Conservation (phyloP, 441 rosid species). For the Metrosideros polymorpha region DNA sequence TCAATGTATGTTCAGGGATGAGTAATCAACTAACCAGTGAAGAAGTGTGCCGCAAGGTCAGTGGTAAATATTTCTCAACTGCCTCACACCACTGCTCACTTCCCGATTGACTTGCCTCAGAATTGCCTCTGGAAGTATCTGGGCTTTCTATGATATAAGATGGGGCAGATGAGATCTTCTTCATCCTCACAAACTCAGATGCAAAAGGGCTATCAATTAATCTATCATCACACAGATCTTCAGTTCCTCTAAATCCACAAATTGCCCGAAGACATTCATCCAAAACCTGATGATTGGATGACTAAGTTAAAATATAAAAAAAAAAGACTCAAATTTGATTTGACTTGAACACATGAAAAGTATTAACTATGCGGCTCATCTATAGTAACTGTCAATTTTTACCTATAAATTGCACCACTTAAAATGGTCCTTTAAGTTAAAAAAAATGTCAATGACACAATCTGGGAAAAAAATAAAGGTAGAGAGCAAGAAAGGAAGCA, state of each 20-base stretch:
- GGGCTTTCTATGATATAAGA: constrained; percentile 38
- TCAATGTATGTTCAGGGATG: neutral
- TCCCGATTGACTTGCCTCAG: constrained; percentile 33
- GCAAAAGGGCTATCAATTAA: constrained; percentile 63
- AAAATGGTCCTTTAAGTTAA: neutral
- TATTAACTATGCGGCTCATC: neutral
- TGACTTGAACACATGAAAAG: neutral
- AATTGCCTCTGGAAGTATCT: constrained; percentile 32
- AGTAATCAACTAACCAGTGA: constrained; percentile 50
- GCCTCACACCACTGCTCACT: constrained; percentile 63
- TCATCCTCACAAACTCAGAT: constrained; percentile 66
- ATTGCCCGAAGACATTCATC: constrained; percentile 88
- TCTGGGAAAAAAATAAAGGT: neutral
- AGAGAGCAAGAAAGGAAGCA: neutral
- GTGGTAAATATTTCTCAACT: constrained; percentile 59
- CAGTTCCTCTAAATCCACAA: constrained; percentile 92
- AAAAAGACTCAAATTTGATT: neutral
- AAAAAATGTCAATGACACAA: neutral
- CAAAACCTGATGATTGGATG: constrained; percentile 43
- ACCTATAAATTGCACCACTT: neutral
- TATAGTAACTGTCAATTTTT: neutral
- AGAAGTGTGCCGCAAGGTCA: constrained; percentile 55
- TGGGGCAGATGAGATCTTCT: constrained; percentile 86
- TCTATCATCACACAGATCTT: constrained; percentile 62
- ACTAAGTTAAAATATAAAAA: neutral